These are phyloP conservation scores for Aspergillus homomorphus DNA, from an alignment of 495 filamentous ascomycete genomes.

Conservation along the genomic window DNA sequence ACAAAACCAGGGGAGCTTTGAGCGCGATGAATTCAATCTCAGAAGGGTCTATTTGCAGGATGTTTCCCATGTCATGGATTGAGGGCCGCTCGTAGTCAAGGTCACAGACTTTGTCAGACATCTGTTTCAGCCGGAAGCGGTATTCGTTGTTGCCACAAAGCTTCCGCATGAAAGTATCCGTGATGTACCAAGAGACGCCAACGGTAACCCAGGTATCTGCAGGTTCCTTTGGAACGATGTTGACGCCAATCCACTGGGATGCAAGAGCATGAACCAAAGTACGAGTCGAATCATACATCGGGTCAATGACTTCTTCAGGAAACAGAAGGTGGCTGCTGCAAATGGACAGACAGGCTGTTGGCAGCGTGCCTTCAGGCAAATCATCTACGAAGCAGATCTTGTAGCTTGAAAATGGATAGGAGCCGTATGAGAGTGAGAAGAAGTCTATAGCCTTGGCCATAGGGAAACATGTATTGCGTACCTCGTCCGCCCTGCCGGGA, in stretches of 20 bases:
- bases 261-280: conserved; percentile 78
- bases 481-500: conserved; percentile 72
- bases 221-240: conserved; percentile 74
- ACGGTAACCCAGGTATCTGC: conserved; percentile 89
- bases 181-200: conserved; percentile 89
- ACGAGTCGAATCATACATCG: conserved; percentile 72
- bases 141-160: conserved; percentile 95
- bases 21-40: conserved; percentile 86
- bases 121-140: conserved; percentile 81
- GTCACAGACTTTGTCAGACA: conserved; percentile 76
- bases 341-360: conserved; percentile 78
- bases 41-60: conserved; percentile 73
- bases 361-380: conserved; percentile 63
- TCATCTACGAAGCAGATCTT: conserved; percentile 95
- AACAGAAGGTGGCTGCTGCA: conserved; percentile 86
- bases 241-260: conserved; percentile 91
- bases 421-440: conserved; percentile 78
- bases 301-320: conserved; percentile 75
- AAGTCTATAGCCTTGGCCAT: conserved; percentile 77
- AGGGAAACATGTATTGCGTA: conserved; percentile 78
- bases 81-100: conserved; percentile 80
- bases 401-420: conserved; percentile 83
- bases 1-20: conserved; percentile 88
- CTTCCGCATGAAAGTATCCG: conserved; percentile 82
- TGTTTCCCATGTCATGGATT: conserved; percentile 71